phyloP scores from a whole-genome alignment of 2,329 filamentous ascomycete species.

The Epichloe bromicola region DNA sequence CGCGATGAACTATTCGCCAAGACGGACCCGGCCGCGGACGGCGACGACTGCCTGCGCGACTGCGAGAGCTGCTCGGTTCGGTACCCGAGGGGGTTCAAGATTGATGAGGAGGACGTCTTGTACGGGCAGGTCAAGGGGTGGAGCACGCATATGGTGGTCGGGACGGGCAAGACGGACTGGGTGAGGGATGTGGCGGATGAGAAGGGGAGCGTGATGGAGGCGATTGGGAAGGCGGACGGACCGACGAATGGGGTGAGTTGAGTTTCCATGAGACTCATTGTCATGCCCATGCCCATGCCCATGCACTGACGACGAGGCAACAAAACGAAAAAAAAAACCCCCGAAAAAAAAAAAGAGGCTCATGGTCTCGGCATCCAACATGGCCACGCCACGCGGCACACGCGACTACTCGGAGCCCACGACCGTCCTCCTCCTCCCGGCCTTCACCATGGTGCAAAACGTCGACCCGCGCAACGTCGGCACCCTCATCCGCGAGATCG shows the following conservation, averaged over 20 bases:
- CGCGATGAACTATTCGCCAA: slow-evolving; percentile 52
- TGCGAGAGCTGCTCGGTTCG: slow-evolving; percentile 69
- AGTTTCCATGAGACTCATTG: no score
- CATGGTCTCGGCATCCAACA: slow-evolving; percentile 87
- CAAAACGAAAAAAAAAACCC: background rate
- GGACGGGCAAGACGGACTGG: slow-evolving; percentile 95
- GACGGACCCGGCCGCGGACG: slow-evolving; percentile 65
- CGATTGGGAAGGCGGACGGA: slow-evolving; percentile 44
- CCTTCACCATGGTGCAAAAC: slow-evolving; percentile 72
- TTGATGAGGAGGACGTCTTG: slow-evolving; percentile 65
- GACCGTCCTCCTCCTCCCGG: slow-evolving; percentile 69
- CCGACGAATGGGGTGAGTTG: slow-evolving; percentile 52
- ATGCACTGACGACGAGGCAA: no score
- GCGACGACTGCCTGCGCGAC: slow-evolving; percentile 79
- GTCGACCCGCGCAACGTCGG: slow-evolving; percentile 65
- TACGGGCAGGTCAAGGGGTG: slow-evolving; percentile 77
- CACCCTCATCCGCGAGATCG: slow-evolving; percentile 54
- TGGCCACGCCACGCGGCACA: slow-evolving; percentile 60
- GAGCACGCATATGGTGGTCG: slow-evolving; percentile 81
- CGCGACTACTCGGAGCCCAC: slow-evolving; percentile 56
- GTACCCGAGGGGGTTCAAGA: slow-evolving; percentile 58
- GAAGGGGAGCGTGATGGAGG: slow-evolving; percentile 69
- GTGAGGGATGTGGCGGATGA: slow-evolving; percentile 80
- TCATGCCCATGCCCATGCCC: no score
- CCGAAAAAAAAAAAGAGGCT: slow-evolving; percentile 47